These are phyloP conservation scores for Kwoniella dendrophila DNA, from an alignment of 768 basidiomycete genomes.

Conservation along the genomic window DNA sequence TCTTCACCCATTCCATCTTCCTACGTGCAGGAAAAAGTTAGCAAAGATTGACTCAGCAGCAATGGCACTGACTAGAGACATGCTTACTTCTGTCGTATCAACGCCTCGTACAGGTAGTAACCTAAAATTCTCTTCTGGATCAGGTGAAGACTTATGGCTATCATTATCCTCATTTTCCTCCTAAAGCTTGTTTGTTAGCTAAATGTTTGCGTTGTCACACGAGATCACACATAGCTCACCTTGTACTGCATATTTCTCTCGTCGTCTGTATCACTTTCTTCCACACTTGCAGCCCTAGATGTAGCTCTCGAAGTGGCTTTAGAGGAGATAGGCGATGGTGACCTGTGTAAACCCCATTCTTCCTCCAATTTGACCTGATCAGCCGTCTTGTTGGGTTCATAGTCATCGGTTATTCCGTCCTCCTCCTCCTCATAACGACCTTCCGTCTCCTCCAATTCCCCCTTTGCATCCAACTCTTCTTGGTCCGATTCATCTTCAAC, in stretches of 20 bases:
- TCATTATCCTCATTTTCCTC: conserved; percentile 27
- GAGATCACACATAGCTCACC: neutral
- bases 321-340: conserved; percentile 6
- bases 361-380: conserved; percentile 31
- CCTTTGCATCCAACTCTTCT: conserved; percentile 19
- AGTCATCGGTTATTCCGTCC: conserved; percentile 55
- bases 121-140: conserved; percentile 3
- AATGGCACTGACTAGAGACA: too few relatives aligned
- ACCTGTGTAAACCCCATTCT: conserved; percentile 43
- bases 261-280: conserved; percentile 34
- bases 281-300: conserved; percentile 11
- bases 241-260: conserved; percentile 6
- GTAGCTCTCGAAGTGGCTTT: conserved; percentile 2
- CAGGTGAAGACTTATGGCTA: conserved; percentile 22
- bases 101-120: conserved; percentile 21
- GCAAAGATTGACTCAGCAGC: neutral
- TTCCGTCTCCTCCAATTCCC: conserved; percentile 57
- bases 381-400: conserved; percentile 13
- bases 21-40: neutral
- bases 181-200: neutral
- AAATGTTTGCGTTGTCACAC: neutral
- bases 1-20: conserved; percentile 71
- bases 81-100: conserved; percentile 12
- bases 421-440: conserved; percentile 60
- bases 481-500: conserved; percentile 9